Base-by-base conservation (phyloP, 495 filamentous ascomycete genomes). In the Neurospora sp. region DNA sequence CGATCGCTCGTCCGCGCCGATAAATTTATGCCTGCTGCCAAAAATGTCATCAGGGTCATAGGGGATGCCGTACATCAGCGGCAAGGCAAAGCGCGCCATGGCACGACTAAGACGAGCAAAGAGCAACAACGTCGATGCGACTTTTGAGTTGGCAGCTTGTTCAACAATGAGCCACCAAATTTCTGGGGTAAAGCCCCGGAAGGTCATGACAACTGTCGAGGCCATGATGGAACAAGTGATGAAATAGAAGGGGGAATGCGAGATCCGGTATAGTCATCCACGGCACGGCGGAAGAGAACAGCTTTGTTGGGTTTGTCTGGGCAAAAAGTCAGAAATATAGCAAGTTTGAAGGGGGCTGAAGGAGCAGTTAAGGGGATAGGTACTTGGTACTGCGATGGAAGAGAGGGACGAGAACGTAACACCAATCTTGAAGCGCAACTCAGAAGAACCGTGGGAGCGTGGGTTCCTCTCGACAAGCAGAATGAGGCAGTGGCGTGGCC, bases 151-250 rank as follows among this genome's bases (percentile, higher is more conserved):
- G 18, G 85, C 82, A n/a, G 92, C 79, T 70, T 87, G 84, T 65
- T 87, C 82, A 73, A 85, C 88, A 41, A 92, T 80, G 40, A 92
- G 78, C 76, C 85, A 85, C 74, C 91, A 81, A 40, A 92, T 84
- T 71, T 92, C 91, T 42, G 85, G 82, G 6, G 88, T 88, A 18
- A 92, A 80, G 41, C 48, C 68, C 14, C 22, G 45, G 38, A 72
- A 69, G 27, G 40, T 53, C 75, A 74, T 75, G 0, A 18, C 35
- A 44, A 10, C 40, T 12, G 7, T 18, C 7, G 69, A 22, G 16
- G 27, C 20, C 40, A 40, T 35, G 10, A 35, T 27, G 22, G 20
- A 35, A 71, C 39, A 71, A 31, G 10, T 18, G 35, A 7, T 41
- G 12, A 9, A 1, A 65, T 37, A 14, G 27, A 65, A 18, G 42